Percentiles rank a stretch among this genome's conserved stretches.
These are phyloP conservation scores for Polychytrium aggregatum DNA, from an alignment of 192 early-diverging fungal species.

Conservation along the genomic window DNA sequence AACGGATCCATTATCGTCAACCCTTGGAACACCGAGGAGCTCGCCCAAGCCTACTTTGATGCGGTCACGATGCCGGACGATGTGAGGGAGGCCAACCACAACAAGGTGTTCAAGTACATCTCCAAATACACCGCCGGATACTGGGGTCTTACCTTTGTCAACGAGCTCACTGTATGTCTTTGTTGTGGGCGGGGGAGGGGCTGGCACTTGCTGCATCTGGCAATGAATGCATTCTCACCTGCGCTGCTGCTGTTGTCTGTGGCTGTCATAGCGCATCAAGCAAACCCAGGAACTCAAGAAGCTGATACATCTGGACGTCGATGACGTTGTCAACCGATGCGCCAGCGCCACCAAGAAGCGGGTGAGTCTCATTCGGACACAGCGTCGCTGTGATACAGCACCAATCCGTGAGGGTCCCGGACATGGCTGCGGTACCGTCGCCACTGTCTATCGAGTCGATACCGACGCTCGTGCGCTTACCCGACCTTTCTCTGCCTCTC, in stretches of 20 bases:
- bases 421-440: no score
- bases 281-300: no score
- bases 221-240: no score
- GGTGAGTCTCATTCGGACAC: no score
- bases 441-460: no score
- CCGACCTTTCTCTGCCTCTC: not conserved
- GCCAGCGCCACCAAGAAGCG: constrained; percentile 50
- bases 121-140: constrained; percentile 94
- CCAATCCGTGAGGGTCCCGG: no score
- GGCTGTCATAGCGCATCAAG: not conserved
- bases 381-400: no score
- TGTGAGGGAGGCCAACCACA: constrained; percentile 67
- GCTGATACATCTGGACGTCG: no score
- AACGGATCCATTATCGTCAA: constrained; percentile 97
- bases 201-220: not conserved
- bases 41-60: constrained; percentile 76
- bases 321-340: constrained; percentile 41
- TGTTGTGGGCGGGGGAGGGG: not conserved
- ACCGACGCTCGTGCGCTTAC: no score
- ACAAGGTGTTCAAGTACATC: constrained; percentile 89
- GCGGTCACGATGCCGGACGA: constrained; percentile 89
- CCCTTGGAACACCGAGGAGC: constrained; percentile 98
- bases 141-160: constrained; percentile 93
- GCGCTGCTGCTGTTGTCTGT: no score
- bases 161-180: constrained; percentile 49